These are phyloP conservation scores for Nannochloris sp. DNA, from an alignment of 139 green algal genomes.

Conservation along the genomic window DNA sequence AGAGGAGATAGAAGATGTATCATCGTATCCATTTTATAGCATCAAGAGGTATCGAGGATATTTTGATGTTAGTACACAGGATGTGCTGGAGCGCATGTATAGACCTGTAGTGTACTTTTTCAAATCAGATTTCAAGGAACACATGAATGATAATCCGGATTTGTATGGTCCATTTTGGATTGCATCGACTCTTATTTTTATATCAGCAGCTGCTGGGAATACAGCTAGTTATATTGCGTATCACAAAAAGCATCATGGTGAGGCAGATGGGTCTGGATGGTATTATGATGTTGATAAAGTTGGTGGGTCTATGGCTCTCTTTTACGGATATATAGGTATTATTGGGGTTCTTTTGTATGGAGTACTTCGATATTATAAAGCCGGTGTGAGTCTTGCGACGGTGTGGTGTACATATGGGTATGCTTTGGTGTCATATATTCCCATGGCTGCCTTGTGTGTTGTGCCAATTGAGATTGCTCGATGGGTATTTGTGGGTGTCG, in stretches of 20 bases:
- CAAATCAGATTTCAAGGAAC: conserved; percentile 63
- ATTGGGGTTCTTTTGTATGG: conserved; percentile 45
- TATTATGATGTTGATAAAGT: conserved; percentile 53
- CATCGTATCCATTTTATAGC: conserved; percentile 59
- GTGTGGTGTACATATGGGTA: conserved; percentile 83
- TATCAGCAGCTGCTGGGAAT: conserved; percentile 67
- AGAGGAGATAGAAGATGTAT: conserved; percentile 14
- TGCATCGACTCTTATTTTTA: conserved; percentile 74
- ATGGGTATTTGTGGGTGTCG: conserved; percentile 46
- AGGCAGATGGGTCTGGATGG: conserved; percentile 10
- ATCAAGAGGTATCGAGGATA: conserved; percentile 60
- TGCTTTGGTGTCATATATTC: conserved; percentile 66
- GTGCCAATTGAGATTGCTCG: conserved; percentile 50
- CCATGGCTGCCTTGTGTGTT: conserved; percentile 62
- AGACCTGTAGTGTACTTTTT: conserved; percentile 59
- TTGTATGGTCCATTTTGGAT: conserved; percentile 82
- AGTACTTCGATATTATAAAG: conserved; percentile 47
- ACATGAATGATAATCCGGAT: conserved; percentile 54
- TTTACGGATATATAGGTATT: conserved; percentile 75
- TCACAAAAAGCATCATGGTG: conserved; percentile 5
- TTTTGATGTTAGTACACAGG: conserved; percentile 76
- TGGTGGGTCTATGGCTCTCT: conserved; percentile 53
- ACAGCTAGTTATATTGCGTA: conserved; percentile 55
- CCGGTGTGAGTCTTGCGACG: conserved; percentile 47
- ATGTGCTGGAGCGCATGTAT: conserved; percentile 58